These are phyloP conservation scores for Yarrowia yakushimensis DNA, from an alignment of 805 yeast species.

Conservation along the genomic window DNA sequence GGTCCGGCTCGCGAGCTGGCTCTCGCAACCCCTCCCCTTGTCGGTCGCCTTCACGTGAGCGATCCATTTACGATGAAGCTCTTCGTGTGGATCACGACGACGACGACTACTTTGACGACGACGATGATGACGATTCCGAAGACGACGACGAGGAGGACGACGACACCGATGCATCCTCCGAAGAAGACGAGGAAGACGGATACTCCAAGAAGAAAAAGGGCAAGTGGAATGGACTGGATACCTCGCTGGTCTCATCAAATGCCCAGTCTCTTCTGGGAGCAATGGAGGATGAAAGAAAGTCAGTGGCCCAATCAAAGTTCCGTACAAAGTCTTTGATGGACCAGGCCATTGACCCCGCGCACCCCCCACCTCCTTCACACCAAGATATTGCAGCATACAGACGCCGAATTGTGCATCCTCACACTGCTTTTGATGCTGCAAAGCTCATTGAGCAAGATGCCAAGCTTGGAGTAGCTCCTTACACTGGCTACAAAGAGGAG, in stretches of 20 bases:
- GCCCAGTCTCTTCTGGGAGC: constrained; percentile 21
- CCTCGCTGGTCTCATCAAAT: constrained; percentile 8
- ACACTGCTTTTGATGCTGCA: constrained; percentile 42
- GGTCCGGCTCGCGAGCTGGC: constrained; percentile 16
- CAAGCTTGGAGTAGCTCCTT: constrained; percentile 19
- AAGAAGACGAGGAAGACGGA: constrained; percentile 49
- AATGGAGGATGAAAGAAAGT: constrained; percentile 17
- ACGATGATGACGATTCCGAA: constrained; percentile 48
- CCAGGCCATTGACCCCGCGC: constrained; percentile 26
- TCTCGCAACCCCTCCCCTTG: neutral
- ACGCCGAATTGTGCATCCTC: constrained; percentile 57
- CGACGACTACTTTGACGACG: constrained; percentile 26
- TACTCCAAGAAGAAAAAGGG: constrained; percentile 42
- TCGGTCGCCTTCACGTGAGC: constrained; percentile 7
- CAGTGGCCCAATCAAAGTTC: constrained; percentile 30
- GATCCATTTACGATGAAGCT: constrained; percentile 1
- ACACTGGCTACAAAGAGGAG: constrained; percentile 18
- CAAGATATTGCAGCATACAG: constrained; percentile 59
- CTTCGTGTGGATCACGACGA: constrained; percentile 25
- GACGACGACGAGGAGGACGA: constrained; percentile 54
- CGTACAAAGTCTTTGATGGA: constrained; percentile 24
- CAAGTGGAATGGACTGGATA: constrained; percentile 27
- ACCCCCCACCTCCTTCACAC: constrained; percentile 35
- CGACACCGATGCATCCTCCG: constrained; percentile 39
- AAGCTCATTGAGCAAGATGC: constrained; percentile 27